Percentiles rank a stretch among this genome's conserved stretches.
These are phyloP conservation scores for Gypsophila paniculata DNA, from an alignment of 179 eudicot genomes.

Conservation along the genomic window DNA sequence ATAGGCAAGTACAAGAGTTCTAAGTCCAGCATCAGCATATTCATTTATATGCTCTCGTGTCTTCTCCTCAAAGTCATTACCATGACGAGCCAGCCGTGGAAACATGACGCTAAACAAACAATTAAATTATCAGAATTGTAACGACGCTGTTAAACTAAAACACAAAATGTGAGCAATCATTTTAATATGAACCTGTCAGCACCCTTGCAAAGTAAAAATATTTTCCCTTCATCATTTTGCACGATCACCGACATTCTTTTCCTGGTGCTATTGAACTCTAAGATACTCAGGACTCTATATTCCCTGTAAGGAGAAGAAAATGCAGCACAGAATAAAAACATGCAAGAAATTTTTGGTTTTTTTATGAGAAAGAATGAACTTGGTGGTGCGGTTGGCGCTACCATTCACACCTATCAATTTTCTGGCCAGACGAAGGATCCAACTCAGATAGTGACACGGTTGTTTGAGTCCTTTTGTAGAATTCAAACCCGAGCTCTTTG, in stretches of 20 bases:
- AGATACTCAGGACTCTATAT: constrained; percentile 44
- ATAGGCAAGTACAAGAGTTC: constrained; percentile 83
- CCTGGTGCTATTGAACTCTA: constrained; percentile 69
- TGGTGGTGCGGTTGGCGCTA: neutral
- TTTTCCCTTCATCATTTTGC: constrained; percentile 54
- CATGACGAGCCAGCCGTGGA: constrained; percentile 65
- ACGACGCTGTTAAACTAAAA: neutral
- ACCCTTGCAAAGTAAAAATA: constrained; percentile 71
- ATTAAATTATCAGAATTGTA: neutral
- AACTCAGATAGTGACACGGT: constrained; percentile 59
- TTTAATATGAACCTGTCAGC: constrained; percentile 70
- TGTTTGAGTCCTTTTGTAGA: constrained; percentile 73
- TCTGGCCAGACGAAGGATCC: constrained; percentile 50
- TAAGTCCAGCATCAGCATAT: constrained; percentile 92
- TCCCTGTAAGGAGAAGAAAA: constrained; percentile 22
- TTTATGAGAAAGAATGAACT: neutral
- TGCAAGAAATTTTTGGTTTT: neutral
- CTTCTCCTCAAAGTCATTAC: constrained; percentile 60
- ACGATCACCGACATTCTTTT: constrained; percentile 72
- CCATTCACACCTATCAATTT: constrained; percentile 56
- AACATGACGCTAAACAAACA: constrained; percentile 69
- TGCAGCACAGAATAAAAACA: neutral
- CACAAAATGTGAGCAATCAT: constrained; percentile 10
- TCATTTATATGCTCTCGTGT: constrained; percentile 73
- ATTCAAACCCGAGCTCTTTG: constrained; percentile 80